Evolutionary conservation across 495 filamentous ascomycete species (phyloP), one percentile per base, ranked within the genome.

Genomic region (Trichocladium antarcticum): DNA sequence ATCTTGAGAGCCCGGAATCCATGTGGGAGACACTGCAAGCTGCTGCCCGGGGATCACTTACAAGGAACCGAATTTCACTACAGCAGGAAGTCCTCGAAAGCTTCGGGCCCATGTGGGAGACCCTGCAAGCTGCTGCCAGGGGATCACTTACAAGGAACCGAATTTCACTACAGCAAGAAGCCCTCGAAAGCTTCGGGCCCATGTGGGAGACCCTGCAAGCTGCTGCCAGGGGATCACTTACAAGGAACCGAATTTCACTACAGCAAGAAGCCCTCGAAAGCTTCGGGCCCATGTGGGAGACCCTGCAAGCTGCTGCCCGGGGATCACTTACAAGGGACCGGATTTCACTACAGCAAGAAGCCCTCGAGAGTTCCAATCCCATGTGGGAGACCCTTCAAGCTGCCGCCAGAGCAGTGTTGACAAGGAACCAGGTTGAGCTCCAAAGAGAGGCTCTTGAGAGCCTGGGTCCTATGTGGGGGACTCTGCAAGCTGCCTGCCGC

Each of bases 401-500:
- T 49, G 67, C 69, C 24, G 58, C 56, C 36, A 62, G 65, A 56
- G 69, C 67, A 22, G 57, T 59, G 59, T 53, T 68, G 46, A 56
- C 56, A 16, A 64, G 69, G 54, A 54, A 51, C 38, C 60, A 66
- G 47, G 52, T 70, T 29, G 50, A 58, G 15, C 50, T 47, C 32
- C 65, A 74, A 43, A 53, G 57, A 32, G 60, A 70, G 37, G 63
- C 65, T 2, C 65, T 79, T 15, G 57, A 70, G 21, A 58, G 56
- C 34, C 60, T 69, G 19, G 45, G 59, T 1, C 63, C 67, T 3
- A 36, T 54, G 28, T 80, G 73, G 71, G 59, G 61, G 29, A 62
- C 67, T 5, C 57, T 82, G 36, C 77, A 82, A 42, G 70, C 72
- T 37, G 61, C 62, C 27, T 63, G 58, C 44, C 72, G 74, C 36